phyloP scores from a whole-genome alignment of 805 yeast genomes.

The Wickerhamomyces pijperi region DNA sequence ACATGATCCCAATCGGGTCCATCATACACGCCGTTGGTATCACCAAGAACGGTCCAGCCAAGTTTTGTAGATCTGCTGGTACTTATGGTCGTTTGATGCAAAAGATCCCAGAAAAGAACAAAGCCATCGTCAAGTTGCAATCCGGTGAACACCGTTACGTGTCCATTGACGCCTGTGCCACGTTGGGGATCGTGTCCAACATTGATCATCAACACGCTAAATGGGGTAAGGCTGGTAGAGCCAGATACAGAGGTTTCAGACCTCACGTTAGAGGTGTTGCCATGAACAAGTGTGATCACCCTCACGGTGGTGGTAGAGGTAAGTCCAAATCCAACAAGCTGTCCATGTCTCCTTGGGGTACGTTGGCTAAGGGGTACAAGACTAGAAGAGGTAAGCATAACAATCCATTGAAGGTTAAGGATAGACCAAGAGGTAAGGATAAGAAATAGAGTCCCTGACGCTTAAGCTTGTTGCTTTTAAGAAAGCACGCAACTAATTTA shows the following conservation, averaged over 20 bases:
- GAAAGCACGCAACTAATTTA: too few relatives aligned
- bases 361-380: constrained; percentile 82
- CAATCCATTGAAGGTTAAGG: constrained; percentile 78
- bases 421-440: constrained; percentile 74
- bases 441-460: not conserved
- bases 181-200: constrained; percentile 87
- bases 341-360: constrained; percentile 96
- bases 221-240: constrained; percentile 95
- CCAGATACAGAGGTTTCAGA: constrained; percentile 84
- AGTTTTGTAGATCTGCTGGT: constrained; percentile 90
- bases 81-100: constrained; percentile 82
- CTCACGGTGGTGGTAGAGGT: constrained; percentile 99
- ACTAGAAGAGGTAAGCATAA: constrained; percentile 84
- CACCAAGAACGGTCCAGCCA: constrained; percentile 66
- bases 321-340: constrained; percentile 92
- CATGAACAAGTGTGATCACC: constrained; percentile 95
- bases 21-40: constrained; percentile 82
- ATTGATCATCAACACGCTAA: constrained; percentile 82
- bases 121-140: constrained; percentile 72
- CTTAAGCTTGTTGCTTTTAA: too few relatives aligned
- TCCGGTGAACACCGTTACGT: constrained; percentile 93
- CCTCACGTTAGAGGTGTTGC: constrained; percentile 98
- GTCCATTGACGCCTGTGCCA: constrained; percentile 78
- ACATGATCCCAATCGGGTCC: constrained; percentile 91
- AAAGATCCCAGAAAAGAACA: constrained; percentile 57